A percentile compares a stretch with the other conserved stretches of the same genome.
Conservation (phyloP, 805 yeast species). For the Metschnikowia borealis region DNA sequence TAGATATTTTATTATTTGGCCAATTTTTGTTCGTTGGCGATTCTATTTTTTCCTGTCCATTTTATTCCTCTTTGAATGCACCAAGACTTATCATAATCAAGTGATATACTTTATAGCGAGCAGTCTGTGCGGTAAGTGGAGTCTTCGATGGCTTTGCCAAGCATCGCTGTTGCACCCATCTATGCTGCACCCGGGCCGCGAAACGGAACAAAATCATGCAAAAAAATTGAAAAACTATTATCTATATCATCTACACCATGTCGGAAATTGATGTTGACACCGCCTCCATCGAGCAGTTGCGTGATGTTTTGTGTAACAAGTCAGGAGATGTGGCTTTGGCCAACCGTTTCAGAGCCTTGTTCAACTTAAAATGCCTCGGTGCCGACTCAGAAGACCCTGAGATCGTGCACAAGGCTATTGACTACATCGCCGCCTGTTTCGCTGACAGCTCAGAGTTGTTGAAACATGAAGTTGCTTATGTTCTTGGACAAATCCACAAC, state of each 20-base stretch:
- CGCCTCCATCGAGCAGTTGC: slow-evolving; percentile 56
- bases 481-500: slow-evolving; percentile 92
- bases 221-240: slow-evolving; percentile 1
- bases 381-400: slow-evolving; percentile 55
- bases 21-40: too few species aligned
- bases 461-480: slow-evolving; percentile 97
- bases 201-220: slow-evolving; percentile 4
- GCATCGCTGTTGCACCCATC: slow-evolving; percentile 1
- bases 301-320: slow-evolving; percentile 66
- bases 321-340: slow-evolving; percentile 73
- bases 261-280: slow-evolving; percentile 36
- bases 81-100: neutral
- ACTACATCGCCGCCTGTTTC: slow-evolving; percentile 83
- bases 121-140: too few species aligned
- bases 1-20: too few species aligned
- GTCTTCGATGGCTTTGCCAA: neutral
- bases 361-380: slow-evolving; percentile 84
- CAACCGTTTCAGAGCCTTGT: slow-evolving; percentile 87
- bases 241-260: slow-evolving; percentile 17
- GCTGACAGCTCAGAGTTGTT: slow-evolving; percentile 78
- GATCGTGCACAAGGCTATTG: slow-evolving; percentile 63
- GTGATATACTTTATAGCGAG: neutral
- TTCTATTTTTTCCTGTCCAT: too few species aligned
- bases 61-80: too few species aligned
- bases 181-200: slow-evolving; percentile 5